phyloP scores from a whole-genome alignment of 345 rosid genomes.

The Acer saccharum region DNA sequence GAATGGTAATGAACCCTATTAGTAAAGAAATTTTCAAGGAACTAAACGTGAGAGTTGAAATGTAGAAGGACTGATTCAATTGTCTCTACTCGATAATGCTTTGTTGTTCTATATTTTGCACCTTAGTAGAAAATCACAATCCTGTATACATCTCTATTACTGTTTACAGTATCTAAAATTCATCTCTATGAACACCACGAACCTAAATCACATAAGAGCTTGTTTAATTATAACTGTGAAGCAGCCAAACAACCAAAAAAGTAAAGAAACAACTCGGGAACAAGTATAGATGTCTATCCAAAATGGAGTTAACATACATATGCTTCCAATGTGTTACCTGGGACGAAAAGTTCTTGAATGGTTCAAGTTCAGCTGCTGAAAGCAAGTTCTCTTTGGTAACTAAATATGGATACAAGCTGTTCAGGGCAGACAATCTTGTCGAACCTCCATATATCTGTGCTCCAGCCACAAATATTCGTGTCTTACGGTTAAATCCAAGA shows the following conservation, averaged over 20 bases:
- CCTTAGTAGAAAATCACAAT: not conserved
- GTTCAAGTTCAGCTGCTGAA: conserved; percentile 68
- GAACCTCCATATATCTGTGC: conserved; percentile 86
- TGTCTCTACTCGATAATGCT: too few species aligned
- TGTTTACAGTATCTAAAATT: not conserved
- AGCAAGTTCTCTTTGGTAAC: conserved; percentile 94
- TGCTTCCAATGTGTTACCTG: conserved; percentile 51
- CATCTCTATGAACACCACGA: not conserved
- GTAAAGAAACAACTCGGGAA: too few species aligned
- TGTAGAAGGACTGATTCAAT: too few species aligned
- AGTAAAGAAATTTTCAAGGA: too few species aligned
- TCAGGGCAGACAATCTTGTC: conserved; percentile 66
- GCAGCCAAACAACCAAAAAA: too few species aligned
- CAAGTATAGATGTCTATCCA: too few species aligned
- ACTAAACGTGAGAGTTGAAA: too few species aligned
- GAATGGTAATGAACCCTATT: too few species aligned
- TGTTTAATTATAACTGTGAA: not conserved
- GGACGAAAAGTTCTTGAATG: conserved; percentile 85
- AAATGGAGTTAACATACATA: not conserved
- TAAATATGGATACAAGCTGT: conserved; percentile 78
- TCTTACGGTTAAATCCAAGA: conserved; percentile 83
- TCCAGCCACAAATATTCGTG: conserved; percentile 82
- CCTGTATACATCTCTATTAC: not conserved
- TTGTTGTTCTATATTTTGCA: not conserved
- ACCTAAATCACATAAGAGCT: not conserved